Evolutionary conservation across 2,329 filamentous ascomycete genomes (phyloP), one percentile per base, ranked within the genome.

Genomic region (Capronia americana): DNA sequence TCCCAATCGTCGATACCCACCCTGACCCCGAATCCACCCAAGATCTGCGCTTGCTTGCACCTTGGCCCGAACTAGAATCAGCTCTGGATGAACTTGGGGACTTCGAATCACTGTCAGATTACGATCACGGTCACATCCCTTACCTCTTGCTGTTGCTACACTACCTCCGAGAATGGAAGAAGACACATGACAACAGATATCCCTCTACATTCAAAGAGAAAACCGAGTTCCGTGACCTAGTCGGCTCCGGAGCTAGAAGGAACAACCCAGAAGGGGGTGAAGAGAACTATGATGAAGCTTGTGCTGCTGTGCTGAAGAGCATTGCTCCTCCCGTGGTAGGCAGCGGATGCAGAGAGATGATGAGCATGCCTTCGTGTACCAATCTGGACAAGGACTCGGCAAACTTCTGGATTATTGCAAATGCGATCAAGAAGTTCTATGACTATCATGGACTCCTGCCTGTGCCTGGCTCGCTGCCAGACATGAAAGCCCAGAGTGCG

Each of bases 201-300:
- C 95, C 95, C 4, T 82, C 82, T 11, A 89, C 84, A 2, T 97
- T 96, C 79, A 88, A 90, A 69, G 92, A 98, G 70, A 99, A 99
- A 82, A 89, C 84, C 7, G 88, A 88, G 14, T 98, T 99, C 76
- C 86, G 91, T 63, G 86, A 88, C 30, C 79, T 89, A 12, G 87
- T 99, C 1, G 83, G 87, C 11, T 82, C 84, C 5, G 87, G 86
- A 2, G 86, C 90, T 72, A 87, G 93, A 72, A 91, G 82, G 58
- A 82, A 90, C 72, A 96, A 88, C 65, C 78, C 92, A 0, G 93
- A 96, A 77, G 93, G 93, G 54, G 92, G 91, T 64, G 95, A 99
- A 76, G 95, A 99, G 80, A 99, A 99, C 77, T 99, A 93, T 75
- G 92, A 97, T 67, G 95, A 99, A 79, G 96, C 95, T 3, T 88